Base-by-base conservation (phyloP, 1,284 basidiomycete species). In the Cutaneotrichosporon sp. region DNA sequence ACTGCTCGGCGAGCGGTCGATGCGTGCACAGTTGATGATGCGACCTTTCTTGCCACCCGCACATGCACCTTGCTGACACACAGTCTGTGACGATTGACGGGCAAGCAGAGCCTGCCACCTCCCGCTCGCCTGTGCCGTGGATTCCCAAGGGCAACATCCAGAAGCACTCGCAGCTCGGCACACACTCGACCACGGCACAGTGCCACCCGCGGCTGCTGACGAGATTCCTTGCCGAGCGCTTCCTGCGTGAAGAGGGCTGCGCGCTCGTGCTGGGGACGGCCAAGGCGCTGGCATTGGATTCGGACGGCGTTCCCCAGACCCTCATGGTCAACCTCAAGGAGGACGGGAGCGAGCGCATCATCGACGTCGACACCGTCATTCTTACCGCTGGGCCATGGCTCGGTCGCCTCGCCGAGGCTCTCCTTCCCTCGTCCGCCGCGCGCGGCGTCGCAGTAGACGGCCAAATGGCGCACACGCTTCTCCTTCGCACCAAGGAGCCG, bases 371-470 rank as follows among this genome's bases (percentile, higher is more conserved):
- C 70, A 77, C 80, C 22, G 72, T 95, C 55, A 82, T 95, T 34
- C 77, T 97, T 57, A 85, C 88, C 31, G 89, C 90, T 13, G 93
- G 93, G 14, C 90, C 91, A 1, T 97, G 94, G 94, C 91, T 92
- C 0, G 85, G 91, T 0, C 72, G 74, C 49, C 80, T 87, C 9
- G 80, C 85, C 43, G 66, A 72, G 24, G 74, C 81, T 58, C 79
- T 88, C 25, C 82, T 87, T 63, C 82, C 84, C 14, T 62, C 74
- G 29, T 69, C 80, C 24, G 72, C 81, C 22, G 80, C 80, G 11
- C 69, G 76, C 6, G 74, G 74, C 49, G 62, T 77, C 18, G 75
- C 67, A 43, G 74, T 79, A 22, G 71, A 70, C 6, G 83, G 83
- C 0, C 78, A 79, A 34, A 72, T 83, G 51, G 84, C 83, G 3